These are phyloP conservation scores for Rhododendron griersonianum DNA, from an alignment of 148 eudicot species.

Conservation along the genomic window DNA sequence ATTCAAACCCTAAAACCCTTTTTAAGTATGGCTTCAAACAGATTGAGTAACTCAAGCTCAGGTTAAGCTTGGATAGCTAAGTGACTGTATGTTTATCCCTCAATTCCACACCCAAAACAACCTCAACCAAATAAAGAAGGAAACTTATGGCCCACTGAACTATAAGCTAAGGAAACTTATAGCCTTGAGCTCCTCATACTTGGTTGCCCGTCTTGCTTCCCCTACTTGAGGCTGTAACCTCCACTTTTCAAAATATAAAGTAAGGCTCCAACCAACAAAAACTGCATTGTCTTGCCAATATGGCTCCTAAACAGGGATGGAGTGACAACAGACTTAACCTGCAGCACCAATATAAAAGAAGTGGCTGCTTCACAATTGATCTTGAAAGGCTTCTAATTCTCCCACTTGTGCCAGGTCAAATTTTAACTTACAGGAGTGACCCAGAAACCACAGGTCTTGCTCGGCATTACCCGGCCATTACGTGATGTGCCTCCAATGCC, in stretches of 20 bases:
- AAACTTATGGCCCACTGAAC: neutral
- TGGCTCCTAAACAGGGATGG: neutral
- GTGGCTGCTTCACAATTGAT: neutral
- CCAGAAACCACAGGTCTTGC: neutral
- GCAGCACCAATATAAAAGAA: neutral
- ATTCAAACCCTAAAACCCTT: conserved; percentile 1
- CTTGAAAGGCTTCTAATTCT: neutral
- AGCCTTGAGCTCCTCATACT: neutral
- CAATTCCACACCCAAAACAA: neutral
- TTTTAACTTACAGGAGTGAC: neutral
- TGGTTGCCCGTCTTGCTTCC: neutral
- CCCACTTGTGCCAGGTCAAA: neutral
- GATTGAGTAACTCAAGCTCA: neutral
- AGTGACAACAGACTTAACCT: neutral
- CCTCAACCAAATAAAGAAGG: neutral
- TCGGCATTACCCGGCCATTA: neutral
- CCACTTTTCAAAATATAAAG: neutral
- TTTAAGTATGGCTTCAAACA: neutral
- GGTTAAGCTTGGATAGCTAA: neutral
- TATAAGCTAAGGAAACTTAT: neutral
- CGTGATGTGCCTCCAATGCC: neutral
- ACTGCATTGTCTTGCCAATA: neutral
- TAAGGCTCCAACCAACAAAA: neutral
- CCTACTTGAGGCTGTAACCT: neutral
- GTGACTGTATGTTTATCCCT: neutral